phyloP scores from a whole-genome alignment of 768 basidiomycete genomes.

The Termitomyces sp. region DNA sequence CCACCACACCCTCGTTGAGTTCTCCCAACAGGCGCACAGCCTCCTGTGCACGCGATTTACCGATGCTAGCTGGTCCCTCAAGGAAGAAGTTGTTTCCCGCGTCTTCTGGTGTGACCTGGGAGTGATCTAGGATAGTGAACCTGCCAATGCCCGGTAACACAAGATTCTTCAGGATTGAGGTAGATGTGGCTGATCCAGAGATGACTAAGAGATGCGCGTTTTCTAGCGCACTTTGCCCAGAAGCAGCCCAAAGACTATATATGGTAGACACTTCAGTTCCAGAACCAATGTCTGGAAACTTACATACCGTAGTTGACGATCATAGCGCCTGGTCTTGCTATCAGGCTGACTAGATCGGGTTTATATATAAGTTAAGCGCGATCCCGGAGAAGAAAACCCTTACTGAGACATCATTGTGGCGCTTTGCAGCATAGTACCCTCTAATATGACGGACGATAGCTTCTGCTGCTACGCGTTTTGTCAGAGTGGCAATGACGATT shows the following conservation, averaged over 20 bases:
- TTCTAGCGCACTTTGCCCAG: slow-evolving; percentile 88
- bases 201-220: slow-evolving; percentile 77
- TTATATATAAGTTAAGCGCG: background rate
- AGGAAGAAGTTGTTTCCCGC: slow-evolving; percentile 98
- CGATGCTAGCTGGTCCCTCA: slow-evolving; percentile 68
- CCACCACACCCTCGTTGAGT: slow-evolving; percentile 85
- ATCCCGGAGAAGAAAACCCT: background rate
- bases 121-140: slow-evolving; percentile 84
- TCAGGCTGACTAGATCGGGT: slow-evolving; percentile 58
- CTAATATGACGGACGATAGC: background rate
- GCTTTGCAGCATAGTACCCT: background rate
- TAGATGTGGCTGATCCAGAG: slow-evolving; percentile 76
- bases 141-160: slow-evolving; percentile 95
- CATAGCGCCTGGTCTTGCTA: slow-evolving; percentile 85
- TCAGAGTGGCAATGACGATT: background rate
- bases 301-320: slow-evolving; percentile 85
- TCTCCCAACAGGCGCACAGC: slow-evolving; percentile 73
- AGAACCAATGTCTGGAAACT: background rate
- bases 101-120: slow-evolving; percentile 60
- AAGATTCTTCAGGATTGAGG: slow-evolving; percentile 91
- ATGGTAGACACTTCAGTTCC: background rate
- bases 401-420: background rate
- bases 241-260: slow-evolving; percentile 84
- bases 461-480: background rate
- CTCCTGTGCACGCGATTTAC: slow-evolving; percentile 74